These are phyloP conservation scores for Cryptococcus amylolentus DNA, from an alignment of 1,284 basidiomycete species.

Conservation along the genomic window DNA sequence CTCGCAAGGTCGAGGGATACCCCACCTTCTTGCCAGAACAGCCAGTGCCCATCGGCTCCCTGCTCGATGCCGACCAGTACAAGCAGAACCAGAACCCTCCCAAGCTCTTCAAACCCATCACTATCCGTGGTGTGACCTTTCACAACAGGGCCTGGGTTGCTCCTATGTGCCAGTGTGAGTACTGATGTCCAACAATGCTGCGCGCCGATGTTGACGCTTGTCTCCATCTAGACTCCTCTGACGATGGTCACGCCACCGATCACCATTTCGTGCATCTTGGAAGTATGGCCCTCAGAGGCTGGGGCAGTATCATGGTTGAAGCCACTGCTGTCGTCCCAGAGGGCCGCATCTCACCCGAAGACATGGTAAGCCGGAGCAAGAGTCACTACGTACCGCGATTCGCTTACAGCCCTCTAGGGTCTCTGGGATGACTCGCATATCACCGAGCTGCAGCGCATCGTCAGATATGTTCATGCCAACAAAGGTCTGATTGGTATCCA, in stretches of 20 bases:
- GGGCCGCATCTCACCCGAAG: conserved; percentile 59
- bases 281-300: conserved; percentile 52
- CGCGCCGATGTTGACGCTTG: not conserved
- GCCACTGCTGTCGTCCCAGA: conserved; percentile 70
- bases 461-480: conserved; percentile 71
- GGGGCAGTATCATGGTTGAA: conserved; percentile 64
- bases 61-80: conserved; percentile 30
- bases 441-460: conserved; percentile 62
- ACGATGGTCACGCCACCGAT: conserved; percentile 67
- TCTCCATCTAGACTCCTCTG: conserved; percentile 58
- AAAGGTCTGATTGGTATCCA: conserved; percentile 69
- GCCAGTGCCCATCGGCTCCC: conserved; percentile 59
- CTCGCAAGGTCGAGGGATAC: conserved; percentile 20
- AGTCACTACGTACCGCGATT: not conserved
- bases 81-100: conserved; percentile 53
- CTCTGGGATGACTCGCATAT: conserved; percentile 75
- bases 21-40: conserved; percentile 55
- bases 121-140: conserved; percentile 61
- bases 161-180: conserved; percentile 64
- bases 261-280: conserved; percentile 76
- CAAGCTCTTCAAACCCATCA: conserved; percentile 65
- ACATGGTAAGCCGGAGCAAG: conserved; percentile 27
- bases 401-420: conserved; percentile 48
- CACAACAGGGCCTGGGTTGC: conserved; percentile 58
- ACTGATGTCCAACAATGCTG: not conserved